Base-by-base conservation (phyloP, 129 eudicot genomes). In the Chrysanthemum makinoi region DNA sequence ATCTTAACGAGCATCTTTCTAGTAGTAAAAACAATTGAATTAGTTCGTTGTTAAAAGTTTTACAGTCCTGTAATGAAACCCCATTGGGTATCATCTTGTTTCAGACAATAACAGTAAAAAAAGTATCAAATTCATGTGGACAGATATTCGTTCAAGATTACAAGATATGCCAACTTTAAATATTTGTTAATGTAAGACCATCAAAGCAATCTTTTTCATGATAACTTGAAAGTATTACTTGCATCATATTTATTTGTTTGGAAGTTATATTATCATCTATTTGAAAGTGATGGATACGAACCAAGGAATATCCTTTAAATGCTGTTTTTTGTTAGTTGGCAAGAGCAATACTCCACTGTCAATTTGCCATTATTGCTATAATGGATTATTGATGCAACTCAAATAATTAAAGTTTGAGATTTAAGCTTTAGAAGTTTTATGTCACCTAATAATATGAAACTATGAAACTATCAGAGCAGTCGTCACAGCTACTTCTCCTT, bases 201-300 rank as follows among this genome's bases (percentile, higher is more conserved):
- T 8, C 46, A 39, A 39, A 39, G 9, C 46, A 7, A 39, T 39
- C 46, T 39, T 39, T 6, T 39, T 39, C 46, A 39, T 39, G 46
- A 39, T 60, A 1, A 24, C 65, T 10, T 13, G 6, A 3, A 26
- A 12, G n/a, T 59, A 60, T 60, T 26, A 56, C 10, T 35, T 13
- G 50, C 12, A 24, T 28, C 62, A 68, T 52, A 16, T 30, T 52
- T 28, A 69, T 28, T 16, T 16, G 57, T 33, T 24, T 35, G 64
- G 20, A 53, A 70, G 44, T 19, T 43, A 72, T 35, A 39, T 74
- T 8, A 74, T 74, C 54, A 18, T 49, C 11, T 65, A 5, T 24
- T 17, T 64, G 72, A 74, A 74, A 74, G 43, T 52, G 78, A 74
- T 65, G 72, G 65, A 65, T 64, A 74, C 54, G 61, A 30, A 18